These are phyloP conservation scores for Liquidambar formosana DNA, from an alignment of 164 flowering plant genomes.

Conservation along the genomic window DNA sequence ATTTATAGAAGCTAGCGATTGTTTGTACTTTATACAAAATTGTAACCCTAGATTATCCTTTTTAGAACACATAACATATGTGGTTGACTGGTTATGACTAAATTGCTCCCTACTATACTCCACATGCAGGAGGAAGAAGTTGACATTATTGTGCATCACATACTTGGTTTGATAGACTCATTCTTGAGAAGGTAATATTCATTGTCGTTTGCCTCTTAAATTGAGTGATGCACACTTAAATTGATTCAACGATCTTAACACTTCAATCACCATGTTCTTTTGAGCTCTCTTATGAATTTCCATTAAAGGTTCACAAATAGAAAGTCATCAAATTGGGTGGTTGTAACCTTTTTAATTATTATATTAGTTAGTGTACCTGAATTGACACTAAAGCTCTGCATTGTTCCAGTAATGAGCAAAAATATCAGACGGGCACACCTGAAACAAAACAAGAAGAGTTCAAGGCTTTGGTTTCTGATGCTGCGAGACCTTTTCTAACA, in stretches of 20 bases:
- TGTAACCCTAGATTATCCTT: too few relatives aligned
- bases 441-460: slow-evolving; percentile 51
- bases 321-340: too few relatives aligned
- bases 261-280: background rate
- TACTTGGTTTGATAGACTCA: slow-evolving; percentile 57
- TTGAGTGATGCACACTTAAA: background rate
- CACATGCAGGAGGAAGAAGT: slow-evolving; percentile 66
- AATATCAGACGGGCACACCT: slow-evolving; percentile 15
- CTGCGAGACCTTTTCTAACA: slow-evolving; percentile 68
- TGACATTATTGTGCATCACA: slow-evolving; percentile 64
- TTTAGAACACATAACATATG: too few relatives aligned
- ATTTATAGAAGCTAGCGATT: too few relatives aligned
- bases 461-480: slow-evolving; percentile 48
- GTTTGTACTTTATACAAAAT: too few relatives aligned
- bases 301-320: too few relatives aligned
- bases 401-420: slow-evolving; percentile 42
- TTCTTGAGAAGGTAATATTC: slow-evolving; percentile 42
- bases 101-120: background rate
- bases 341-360: too few relatives aligned
- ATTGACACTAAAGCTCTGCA: too few relatives aligned
- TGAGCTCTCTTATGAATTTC: background rate
- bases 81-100: too few relatives aligned
- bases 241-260: background rate
- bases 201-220: background rate
- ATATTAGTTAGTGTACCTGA: too few relatives aligned